A percentile compares a stretch with the other conserved stretches of the same genome.
phyloP scores from a whole-genome alignment of 2,329 filamentous ascomycete species.

The Aspergillus floridensis region DNA sequence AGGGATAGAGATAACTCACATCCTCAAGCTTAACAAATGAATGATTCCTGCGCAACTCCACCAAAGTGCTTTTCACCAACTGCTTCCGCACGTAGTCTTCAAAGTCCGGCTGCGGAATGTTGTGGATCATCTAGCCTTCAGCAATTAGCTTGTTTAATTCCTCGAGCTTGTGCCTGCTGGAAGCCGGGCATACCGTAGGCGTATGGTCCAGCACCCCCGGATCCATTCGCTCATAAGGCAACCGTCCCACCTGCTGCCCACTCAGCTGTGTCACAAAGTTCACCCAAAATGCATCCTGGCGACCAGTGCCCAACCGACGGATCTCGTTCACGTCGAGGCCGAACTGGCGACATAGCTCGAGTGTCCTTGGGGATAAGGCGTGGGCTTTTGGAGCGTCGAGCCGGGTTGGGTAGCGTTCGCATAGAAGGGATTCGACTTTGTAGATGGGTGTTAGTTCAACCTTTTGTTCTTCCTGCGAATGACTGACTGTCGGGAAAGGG shows the following conservation, averaged over 20 bases:
- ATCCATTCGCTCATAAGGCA: slow-evolving; percentile 32
- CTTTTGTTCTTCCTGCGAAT: too few species aligned
- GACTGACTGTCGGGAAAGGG: too few species aligned
- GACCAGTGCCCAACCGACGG: slow-evolving; percentile 19
- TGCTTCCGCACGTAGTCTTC: slow-evolving; percentile 35
- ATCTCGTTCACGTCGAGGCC: slow-evolving; percentile 26
- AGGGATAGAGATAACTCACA: slow-evolving; percentile 17
- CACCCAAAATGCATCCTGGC: slow-evolving; percentile 40
- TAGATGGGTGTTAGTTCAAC: background rate
- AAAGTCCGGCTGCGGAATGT: slow-evolving; percentile 43
- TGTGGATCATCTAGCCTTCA: slow-evolving; percentile 40
- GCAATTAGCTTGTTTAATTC: background rate
- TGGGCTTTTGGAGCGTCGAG: slow-evolving; percentile 31
- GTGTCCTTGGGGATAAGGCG: slow-evolving; percentile 28
- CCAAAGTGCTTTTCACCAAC: slow-evolving; percentile 17
- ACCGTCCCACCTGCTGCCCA: slow-evolving; percentile 35
- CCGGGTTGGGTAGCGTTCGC: slow-evolving; percentile 20
- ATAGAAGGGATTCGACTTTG: background rate
- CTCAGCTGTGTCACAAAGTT: slow-evolving; percentile 42
- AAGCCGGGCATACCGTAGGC: slow-evolving; percentile 25
- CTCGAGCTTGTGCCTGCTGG: background rate
- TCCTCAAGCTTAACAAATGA: slow-evolving; percentile 36
- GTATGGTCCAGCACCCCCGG: slow-evolving; percentile 34
- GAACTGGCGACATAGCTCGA: slow-evolving; percentile 30
- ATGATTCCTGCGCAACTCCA: slow-evolving; percentile 21